Evolutionary conservation across 345 rosid genomes (phyloP).

Genomic region (Orychophragmus violaceus): DNA sequence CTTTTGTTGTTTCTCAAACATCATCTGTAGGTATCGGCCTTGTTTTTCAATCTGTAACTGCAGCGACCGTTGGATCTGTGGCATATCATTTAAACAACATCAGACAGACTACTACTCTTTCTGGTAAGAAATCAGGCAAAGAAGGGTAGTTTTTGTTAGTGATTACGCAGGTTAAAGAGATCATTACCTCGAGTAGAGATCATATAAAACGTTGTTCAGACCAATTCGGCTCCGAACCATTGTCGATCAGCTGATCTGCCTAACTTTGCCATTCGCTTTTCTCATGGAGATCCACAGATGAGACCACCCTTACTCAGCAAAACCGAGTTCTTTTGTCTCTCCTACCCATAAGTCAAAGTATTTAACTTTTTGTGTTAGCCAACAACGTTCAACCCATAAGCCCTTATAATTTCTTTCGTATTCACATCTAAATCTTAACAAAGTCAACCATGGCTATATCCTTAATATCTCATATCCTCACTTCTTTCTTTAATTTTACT

Average conservation of each 20-base stretch:
- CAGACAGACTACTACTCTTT: not conserved
- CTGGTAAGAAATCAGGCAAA: not conserved
- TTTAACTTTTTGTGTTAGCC: no score
- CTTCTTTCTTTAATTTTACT: not conserved
- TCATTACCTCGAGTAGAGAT: constrained; percentile 79
- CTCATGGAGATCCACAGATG: constrained; percentile 37
- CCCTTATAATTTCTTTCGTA: no score
- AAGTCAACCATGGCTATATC: not conserved
- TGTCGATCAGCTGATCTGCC: constrained; percentile 61
- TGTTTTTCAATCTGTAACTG: constrained; percentile 34
- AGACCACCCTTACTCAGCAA: constrained; percentile 25
- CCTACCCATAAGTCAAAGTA: no score
- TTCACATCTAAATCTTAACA: not conserved
- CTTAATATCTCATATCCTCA: not conserved
- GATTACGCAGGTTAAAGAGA: not conserved
- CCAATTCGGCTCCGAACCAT: constrained; percentile 62
- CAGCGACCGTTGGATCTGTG: constrained; percentile 26
- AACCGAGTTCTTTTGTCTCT: constrained; percentile 13
- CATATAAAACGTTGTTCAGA: constrained; percentile 51
- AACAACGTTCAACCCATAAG: no score
- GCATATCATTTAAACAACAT: not conserved
- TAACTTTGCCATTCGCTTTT: constrained; percentile 60
- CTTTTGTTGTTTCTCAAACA: constrained; percentile 70
- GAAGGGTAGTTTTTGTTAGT: not conserved
- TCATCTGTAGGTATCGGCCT: constrained; percentile 32